A percentile compares a stretch with the other conserved stretches of the same genome.
phyloP scores from a whole-genome alignment of 257 asterid genomes.

The Perilla frutescens region DNA sequence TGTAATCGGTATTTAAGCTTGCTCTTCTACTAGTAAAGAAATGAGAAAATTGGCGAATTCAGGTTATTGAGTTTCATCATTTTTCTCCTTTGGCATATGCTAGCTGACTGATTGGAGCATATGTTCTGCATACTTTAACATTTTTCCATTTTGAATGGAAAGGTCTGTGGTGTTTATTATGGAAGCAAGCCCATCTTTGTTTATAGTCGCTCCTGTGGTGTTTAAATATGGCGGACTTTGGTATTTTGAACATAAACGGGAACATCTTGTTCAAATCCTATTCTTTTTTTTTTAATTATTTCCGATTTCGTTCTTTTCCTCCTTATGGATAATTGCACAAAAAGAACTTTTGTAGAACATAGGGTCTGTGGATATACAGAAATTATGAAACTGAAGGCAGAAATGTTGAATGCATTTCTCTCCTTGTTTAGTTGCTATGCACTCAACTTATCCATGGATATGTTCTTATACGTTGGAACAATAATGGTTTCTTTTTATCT shows the following conservation, averaged over 20 bases:
- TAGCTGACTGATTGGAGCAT: slow-evolving; percentile 17
- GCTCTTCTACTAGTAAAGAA: not conserved
- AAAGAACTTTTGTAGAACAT: not conserved
- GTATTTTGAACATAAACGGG: not conserved
- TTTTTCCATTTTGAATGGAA: not conserved
- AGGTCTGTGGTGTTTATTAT: not conserved
- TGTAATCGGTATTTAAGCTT: not conserved
- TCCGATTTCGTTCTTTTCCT: not conserved
- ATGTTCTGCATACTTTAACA: not conserved
- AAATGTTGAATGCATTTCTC: not conserved
- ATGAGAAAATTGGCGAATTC: slow-evolving; percentile 8
- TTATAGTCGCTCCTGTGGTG: slow-evolving; percentile 4
- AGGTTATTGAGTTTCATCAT: not conserved
- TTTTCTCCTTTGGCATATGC: not conserved
- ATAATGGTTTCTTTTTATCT: slow-evolving; percentile 8
- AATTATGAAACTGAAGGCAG: slow-evolving; percentile 16
- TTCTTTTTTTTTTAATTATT: not conserved
- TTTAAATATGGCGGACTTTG: not conserved
- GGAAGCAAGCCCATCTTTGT: slow-evolving; percentile 1
- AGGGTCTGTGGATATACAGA: slow-evolving; percentile 2
- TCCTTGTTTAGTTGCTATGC: slow-evolving; percentile 3
- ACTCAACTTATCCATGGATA: not conserved
- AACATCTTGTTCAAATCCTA: not conserved
- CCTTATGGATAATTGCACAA: not conserved
- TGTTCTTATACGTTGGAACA: slow-evolving; percentile 12